Evolutionary conservation across 352 stramenopile species (phyloP), one percentile per base, ranked within the genome.

Genomic region (Globisporangium nodosum): DNA sequence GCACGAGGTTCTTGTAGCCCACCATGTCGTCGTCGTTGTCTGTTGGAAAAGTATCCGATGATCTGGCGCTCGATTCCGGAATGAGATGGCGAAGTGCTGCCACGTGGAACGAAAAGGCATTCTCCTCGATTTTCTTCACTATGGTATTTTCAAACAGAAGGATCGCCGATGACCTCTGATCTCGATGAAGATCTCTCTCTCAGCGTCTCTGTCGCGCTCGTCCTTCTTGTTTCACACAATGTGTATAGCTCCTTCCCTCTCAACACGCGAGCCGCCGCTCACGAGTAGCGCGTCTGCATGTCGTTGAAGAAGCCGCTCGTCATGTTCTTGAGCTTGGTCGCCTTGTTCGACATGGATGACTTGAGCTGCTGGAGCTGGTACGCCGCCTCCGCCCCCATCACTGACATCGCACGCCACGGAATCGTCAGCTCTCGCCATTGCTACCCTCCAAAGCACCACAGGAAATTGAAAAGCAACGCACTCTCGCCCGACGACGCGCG

Each of bases 241-340:
- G 33, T 37, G 9, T 37, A 37, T 37, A 11, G 33, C 5, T 11
- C 33, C 33, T 37, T 37, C 33, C 33, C 5, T 37, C 9, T 12
- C 33, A 11, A 37, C 33, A 27, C 24, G 24, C 24, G 24, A 27
- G 20, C 74, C 74, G 37, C 37, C 20, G 16, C 50, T 64, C 74
- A 90, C 54, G 73, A 82, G 68, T 96, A 96, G 56, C 86, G 86
- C 16, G 74, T 81, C 60, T 96, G 86, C 50, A 96, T 55, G 60
- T 96, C 84, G 53, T 63, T 83, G 70, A 96, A 96, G 74, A 96
- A 96, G 56, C 77, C 83, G 65, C 79, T 92, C 52, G 87, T 96
- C 85, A 96, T 93, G 62, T 89, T 84, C 70, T 96, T 96, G 27
- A 96, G 81, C 85, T 95, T 89, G 40, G 63, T 70, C 15, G 85